A percentile compares a stretch with the other conserved stretches of the same genome.
phyloP scores from a whole-genome alignment of 1,284 basidiomycete genomes.

The Psilocybe mexicana region DNA sequence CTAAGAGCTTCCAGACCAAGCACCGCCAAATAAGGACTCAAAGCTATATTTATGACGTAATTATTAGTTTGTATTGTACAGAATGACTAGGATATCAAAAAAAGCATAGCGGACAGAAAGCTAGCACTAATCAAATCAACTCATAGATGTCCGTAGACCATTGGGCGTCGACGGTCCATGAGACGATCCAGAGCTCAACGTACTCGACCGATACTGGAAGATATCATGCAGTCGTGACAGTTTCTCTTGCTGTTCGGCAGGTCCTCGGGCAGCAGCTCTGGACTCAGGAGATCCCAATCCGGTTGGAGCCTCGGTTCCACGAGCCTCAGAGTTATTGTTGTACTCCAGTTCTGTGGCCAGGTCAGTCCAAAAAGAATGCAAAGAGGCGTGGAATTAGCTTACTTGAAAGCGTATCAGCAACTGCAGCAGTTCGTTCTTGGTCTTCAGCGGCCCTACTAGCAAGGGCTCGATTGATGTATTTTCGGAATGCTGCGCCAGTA shows the following conservation, averaged over 20 bases:
- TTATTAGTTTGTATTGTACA: neutral
- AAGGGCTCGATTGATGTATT: conserved; percentile 81
- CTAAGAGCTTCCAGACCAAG: conserved; percentile 9
- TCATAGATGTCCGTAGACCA: conserved; percentile 25
- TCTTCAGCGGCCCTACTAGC: conserved; percentile 86
- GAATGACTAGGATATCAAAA: conserved; percentile 1
- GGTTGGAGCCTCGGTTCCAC: neutral
- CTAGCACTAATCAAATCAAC: conserved; percentile 17
- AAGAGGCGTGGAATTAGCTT: conserved; percentile 28
- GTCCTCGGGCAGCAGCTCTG: conserved; percentile 22
- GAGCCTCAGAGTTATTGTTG: conserved; percentile 43
- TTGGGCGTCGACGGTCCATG: conserved; percentile 37
- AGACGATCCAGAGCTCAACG: conserved; percentile 62
- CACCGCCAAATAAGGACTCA: conserved; percentile 15
- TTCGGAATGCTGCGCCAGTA: conserved; percentile 80
- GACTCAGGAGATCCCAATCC: conserved; percentile 26
- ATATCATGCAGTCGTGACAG: conserved; percentile 74
- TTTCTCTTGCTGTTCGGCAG: conserved; percentile 56
- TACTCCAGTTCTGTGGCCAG: conserved; percentile 62
- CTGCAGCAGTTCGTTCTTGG: conserved; percentile 73
- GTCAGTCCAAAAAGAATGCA: neutral
- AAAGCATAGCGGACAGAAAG: conserved; percentile 13
- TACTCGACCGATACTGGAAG: conserved; percentile 79
- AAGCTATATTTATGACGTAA: neutral
- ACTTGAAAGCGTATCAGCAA: conserved; percentile 79